Evolutionary conservation across 352 stramenopile species (phyloP), one percentile per base, ranked within the genome.

Genomic region (Phytophthora cactorum): DNA sequence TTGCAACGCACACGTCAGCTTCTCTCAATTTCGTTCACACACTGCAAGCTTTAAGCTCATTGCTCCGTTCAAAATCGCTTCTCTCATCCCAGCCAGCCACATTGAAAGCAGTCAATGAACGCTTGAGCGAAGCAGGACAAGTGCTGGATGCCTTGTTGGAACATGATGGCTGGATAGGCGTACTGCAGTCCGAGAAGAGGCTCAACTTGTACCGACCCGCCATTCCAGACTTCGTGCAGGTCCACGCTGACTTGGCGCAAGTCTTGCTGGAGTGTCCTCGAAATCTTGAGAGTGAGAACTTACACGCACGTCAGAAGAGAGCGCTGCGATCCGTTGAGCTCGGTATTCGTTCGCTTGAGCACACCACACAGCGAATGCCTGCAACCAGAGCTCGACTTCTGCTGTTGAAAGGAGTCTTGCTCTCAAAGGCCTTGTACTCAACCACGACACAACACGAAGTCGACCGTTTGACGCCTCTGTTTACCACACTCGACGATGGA

Each of bases 101-200:
- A 15, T 57, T 88, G 15, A 43, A 54, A 1, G 52, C 15, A 36
- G 70, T 66, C 25, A 52, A 28, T 31, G 54, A 74, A 3, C 58
- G 56, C 8, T 61, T 84, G n/a, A 52, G 52, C 28, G 72, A 86
- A 64, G 84, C 81, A 1, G 71, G 88, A 58, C 41, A n/a, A 1
- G 59, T 75, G 5, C 31, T 94, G 28, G 79, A 90, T 59, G 29
- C 22, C 1, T 12, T 89, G 34, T 57, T 94, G 31, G 62, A 77
- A 31, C 73, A 76, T 10, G 74, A 88, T 56, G 86, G 86, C 11
- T 94, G 86, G 86, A 79, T 89, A 32, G 82, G 86, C 3, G 60
- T 79, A n/a, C 72, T 14, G 39, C 54, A 12, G 39, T 47, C 25
- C 22, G 68, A 72, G 32, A 82, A 77, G 62, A 72, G 79, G 4